Base-by-base conservation (phyloP, 2,329 filamentous ascomycete species). In the Cytospora piceae region DNA sequence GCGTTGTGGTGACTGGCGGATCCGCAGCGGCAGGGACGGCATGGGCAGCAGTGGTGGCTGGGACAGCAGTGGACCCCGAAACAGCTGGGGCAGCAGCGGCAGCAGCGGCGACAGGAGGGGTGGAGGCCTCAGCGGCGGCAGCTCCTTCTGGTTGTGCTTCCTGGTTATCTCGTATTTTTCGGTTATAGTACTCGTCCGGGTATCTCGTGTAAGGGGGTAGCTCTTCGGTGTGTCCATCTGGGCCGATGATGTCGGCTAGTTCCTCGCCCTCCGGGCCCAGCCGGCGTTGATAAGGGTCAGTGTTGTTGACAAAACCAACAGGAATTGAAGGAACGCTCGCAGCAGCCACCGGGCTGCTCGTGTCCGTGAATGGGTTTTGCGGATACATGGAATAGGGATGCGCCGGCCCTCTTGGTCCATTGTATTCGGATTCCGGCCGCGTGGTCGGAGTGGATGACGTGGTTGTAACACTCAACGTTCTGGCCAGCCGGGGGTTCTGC, bases 121-220 rank as follows among this genome's bases (percentile, higher is more conserved):
- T 37, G 34, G 34, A 37, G 4, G 34, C 34, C 34, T 15, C 59
- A 15, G 51, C 63, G 4, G 46, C 56, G n/a, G 55, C 57, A 20
- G 66, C 27, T 4, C 39, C 56, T 20, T 62, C 56, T 4, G 37
- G 61, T 29, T 58, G 63, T 12, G 32, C 34, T 6, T 58, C 71
- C 29, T 72, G 71, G n/a, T 73, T 70, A 24, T 76, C 74, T 22
- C 75, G 70, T 58, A 79, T 76, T 72, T 85, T 93, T 81, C 76
- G 85, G 74, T 74, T 84, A 77, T 78, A 89, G 0, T 81, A 81
- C 64, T 92, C 90, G 61, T 96, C 91, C 2, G 94, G 92, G 76
- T 96, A 97, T 75, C 93, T 85, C 17, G 92, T 92, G 74, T 98
- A 98, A 0, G 94, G 94, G 15, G 94, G 94, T 22, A 97, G 80